phyloP scores from a whole-genome alignment of 371 early-diverging fungal genomes.

The Rhizopus delemar region DNA sequence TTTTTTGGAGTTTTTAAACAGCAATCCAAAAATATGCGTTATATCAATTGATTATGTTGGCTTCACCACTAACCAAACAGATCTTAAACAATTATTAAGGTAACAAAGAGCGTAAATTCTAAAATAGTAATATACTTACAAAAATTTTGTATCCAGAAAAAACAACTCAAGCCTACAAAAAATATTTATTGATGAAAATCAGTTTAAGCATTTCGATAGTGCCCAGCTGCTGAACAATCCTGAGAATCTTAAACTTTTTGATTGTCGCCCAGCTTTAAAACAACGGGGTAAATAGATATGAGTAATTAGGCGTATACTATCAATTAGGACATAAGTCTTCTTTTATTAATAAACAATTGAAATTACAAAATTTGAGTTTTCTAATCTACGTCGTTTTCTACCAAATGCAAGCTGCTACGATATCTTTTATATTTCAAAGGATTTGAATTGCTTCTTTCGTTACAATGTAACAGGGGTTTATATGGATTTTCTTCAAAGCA shows the following conservation, averaged over 20 bases:
- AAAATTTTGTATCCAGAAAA: constrained; percentile 20
- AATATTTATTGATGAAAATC: constrained; percentile 16
- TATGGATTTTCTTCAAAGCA: constrained; percentile 22
- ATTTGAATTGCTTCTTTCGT: constrained; percentile 22
- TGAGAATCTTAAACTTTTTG: too few relatives aligned
- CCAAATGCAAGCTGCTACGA: constrained; percentile 15
- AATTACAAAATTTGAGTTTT: too few relatives aligned
- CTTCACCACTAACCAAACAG: constrained; percentile 17
- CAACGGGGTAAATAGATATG: too few relatives aligned
- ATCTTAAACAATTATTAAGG: constrained; percentile 12
- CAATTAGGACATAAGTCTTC: too few relatives aligned
- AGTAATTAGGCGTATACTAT: too few relatives aligned
- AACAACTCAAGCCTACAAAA: constrained; percentile 16
- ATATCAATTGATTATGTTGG: constrained; percentile 21
- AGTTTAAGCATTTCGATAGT: constrained; percentile 15
- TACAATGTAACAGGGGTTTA: constrained; percentile 17
- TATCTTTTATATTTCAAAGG: constrained; percentile 22
- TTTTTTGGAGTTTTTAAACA: constrained; percentile 12
- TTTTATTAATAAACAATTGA: too few relatives aligned
- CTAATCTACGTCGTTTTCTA: constrained; percentile 9
- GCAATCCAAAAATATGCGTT: constrained; percentile 16
- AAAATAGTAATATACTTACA: constrained; percentile 18
- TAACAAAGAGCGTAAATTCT: constrained; percentile 15
- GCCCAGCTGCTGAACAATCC: background rate
- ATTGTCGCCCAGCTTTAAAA: too few relatives aligned